These are phyloP conservation scores for Cocos nucifera DNA, from an alignment of 176 grass and related monocot genomes.

Conservation along the genomic window DNA sequence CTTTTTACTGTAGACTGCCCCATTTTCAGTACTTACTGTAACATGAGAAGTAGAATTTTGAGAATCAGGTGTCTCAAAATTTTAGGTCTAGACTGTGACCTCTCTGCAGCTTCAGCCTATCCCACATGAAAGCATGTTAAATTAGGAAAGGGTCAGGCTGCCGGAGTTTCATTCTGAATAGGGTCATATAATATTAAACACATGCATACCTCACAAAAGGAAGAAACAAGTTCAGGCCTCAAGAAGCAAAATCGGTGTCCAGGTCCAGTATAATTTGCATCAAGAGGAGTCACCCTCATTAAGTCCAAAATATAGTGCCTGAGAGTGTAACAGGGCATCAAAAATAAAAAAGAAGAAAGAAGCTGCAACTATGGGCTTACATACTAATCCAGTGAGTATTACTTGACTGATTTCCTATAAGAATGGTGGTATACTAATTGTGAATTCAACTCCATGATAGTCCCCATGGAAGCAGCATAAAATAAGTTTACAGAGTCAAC, in stretches of 20 bases:
- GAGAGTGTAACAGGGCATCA: background rate
- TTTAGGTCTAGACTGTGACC: constrained; percentile 14
- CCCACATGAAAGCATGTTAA: constrained; percentile 11
- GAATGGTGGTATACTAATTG: too few relatives aligned
- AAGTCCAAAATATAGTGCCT: constrained; percentile 98
- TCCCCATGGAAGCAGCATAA: too few relatives aligned
- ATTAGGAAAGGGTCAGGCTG: background rate
- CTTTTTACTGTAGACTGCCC: too few relatives aligned
- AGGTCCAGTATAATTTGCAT: constrained; percentile 88
- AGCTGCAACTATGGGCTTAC: too few relatives aligned
- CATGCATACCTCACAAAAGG: constrained; percentile 49
- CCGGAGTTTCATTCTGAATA: background rate
- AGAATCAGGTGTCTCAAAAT: constrained; percentile 10
- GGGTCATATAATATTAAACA: background rate
- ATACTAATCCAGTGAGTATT: too few relatives aligned
- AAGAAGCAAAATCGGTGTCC: constrained; percentile 80
- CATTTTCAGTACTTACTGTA: constrained; percentile 15
- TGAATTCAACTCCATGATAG: too few relatives aligned
- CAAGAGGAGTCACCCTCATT: constrained; percentile 98
- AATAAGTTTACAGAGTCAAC: too few relatives aligned
- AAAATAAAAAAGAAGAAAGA: background rate
- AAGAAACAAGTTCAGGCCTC: constrained; percentile 76
- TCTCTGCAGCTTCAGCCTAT: constrained; percentile 37
- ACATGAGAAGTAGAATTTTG: constrained; percentile 29
- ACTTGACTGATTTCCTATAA: too few relatives aligned